Evolutionary conservation across 257 asterid genomes (phyloP).

Genomic region (Salvia rosmarinus): DNA sequence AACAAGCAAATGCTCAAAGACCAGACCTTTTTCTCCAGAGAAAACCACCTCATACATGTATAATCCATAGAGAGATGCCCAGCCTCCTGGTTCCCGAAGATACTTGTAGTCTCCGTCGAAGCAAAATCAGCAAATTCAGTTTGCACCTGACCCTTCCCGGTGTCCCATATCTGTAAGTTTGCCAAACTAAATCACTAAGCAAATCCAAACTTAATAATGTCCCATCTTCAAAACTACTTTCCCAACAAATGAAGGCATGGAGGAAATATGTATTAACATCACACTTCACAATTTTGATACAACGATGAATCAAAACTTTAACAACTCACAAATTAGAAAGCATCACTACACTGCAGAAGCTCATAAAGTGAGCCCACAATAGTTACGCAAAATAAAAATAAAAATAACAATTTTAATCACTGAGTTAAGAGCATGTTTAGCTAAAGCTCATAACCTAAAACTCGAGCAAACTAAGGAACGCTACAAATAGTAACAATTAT

Average conservation of each 20-base stretch:
- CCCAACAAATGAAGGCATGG: slow-evolving; percentile 2
- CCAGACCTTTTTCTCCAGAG: slow-evolving; percentile 69
- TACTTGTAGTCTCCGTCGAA: slow-evolving; percentile 45
- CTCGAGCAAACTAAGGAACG: slow-evolving; percentile 9
- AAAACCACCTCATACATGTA: slow-evolving; percentile 92
- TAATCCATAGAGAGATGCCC: slow-evolving; percentile 94
- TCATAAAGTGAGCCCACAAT: not conserved
- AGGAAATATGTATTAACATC: not conserved
- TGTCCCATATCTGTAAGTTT: slow-evolving; percentile 84
- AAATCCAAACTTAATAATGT: not conserved
- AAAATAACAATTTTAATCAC: not conserved
- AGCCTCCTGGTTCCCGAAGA: slow-evolving; percentile 54
- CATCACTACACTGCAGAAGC: not conserved
- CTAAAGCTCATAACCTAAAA: slow-evolving; percentile 7
- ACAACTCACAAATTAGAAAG: not conserved
- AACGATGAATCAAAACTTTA: not conserved
- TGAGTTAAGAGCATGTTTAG: not conserved
- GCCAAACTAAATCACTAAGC: slow-evolving; percentile 25
- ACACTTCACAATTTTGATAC: not conserved
- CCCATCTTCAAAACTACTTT: not conserved
- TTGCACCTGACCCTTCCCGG: slow-evolving; percentile 86
- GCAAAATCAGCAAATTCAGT: slow-evolving; percentile 81
- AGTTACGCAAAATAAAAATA: too few relatives aligned
- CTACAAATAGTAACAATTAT: not conserved
- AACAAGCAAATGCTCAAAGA: not conserved